Base-by-base conservation (phyloP, 306 rosid species). In the Acacia confusa region DNA sequence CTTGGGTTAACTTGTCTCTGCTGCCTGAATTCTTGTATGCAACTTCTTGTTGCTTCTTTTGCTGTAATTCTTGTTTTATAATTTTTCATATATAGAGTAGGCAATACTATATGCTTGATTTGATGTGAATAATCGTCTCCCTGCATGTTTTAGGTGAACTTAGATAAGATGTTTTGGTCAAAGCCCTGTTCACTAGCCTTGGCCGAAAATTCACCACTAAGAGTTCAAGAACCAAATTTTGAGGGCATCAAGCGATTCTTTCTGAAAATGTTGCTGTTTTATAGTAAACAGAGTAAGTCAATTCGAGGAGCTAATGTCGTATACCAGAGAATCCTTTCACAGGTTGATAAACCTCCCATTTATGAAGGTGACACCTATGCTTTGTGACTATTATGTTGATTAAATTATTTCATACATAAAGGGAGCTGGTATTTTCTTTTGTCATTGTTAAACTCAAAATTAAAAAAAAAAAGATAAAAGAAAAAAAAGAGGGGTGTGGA, bases 251-350 rank as follows among this genome's bases (percentile, higher is more conserved):
- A 88, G 84, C 97, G 79, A 77, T 50, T 90, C 69, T 16, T 93
- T 17, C 84, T 96, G 72, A 91, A 73, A 67, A 67, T 96, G 78
- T 80, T 92, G 96, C 28, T 93, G 81, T 96, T 93, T 84, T 96
- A 93, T 81, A 91, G 97, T 83, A 91, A 93, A 81, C 99, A 96
- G 85, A 93, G 98, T 91, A 91, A 53, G 87, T 92, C 96, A 15
- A 93, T 96, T 87, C 92, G 99, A 65, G 97, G 97, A 65, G 99
- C 98, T 40, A 93, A 92, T 85, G 97, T 89, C 11, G 94, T 92
- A 1, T 96, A 89, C 81, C 76, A n/a, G 66, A 84, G 99, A 80
- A 90, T 96, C 27, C 30, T 88, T 76, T 87, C 94, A 0, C 99
- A 96, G 87, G 94, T 92, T 82, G 97, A 93, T 76, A 87, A 85